Evolutionary conservation across 352 stramenopile genomes (phyloP), one percentile per base, ranked within the genome.

Genomic region (Phytophthora cactorum): DNA sequence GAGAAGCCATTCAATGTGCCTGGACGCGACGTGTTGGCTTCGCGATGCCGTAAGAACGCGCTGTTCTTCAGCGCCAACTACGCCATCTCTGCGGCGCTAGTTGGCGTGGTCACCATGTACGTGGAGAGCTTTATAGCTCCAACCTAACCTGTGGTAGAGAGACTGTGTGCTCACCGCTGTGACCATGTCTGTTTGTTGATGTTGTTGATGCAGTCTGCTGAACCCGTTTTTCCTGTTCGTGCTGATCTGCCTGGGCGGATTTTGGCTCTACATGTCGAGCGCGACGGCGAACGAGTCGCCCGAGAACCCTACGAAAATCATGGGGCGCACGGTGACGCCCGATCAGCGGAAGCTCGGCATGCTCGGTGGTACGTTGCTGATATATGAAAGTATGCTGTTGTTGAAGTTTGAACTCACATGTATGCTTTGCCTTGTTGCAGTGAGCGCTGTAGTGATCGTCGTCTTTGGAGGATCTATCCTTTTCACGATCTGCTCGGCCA

Each of bases 171-270:
- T 56, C 45, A 52, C 17, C 66, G 34, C 5, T 68, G 54, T 54
- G 29, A 32, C 49, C n/a, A 54, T 54, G 27, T 15, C 4, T 34
- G 1, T 28, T 28, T 14, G 25, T 29, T 22, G 22, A 22, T 63
- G 11, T 36, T 55, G 41, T 28, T 66, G 34, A 29, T 60, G 36
- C 70, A 95, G 85, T 51, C 46, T 95, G 56, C 55, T 96, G 46
- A 96, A 96, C 66, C 88, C 88, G 61, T 85, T 96, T 59, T 96
- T 96, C 62, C 73, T 96, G 9, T 96, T 96, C 74, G 84, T 93
- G 22, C 75, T 96, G 34, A 94, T 96, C 53, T 96, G 88, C 63
- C 47, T 96, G 45, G 80, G 64, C 17, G 88, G 79, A 45, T 92
- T 92, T 41, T 96, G 88, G 88, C 77, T 92, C 31, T 93, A 96